Evolutionary conservation across 306 rosid genomes (phyloP).

Genomic region (Trifolium fragiferum): DNA sequence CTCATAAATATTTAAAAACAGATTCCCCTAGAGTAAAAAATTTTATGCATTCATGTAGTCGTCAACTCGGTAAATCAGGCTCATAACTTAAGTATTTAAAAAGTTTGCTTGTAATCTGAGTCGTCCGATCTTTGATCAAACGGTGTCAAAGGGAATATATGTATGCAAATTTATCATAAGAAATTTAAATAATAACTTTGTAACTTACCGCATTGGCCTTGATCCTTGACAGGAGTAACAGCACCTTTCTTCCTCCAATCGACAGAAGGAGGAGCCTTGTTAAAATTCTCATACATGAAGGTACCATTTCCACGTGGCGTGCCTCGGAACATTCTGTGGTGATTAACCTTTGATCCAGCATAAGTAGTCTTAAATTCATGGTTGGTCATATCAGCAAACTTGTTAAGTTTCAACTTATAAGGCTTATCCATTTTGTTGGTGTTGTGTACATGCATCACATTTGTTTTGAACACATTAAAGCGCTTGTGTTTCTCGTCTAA

Average conservation of each 20-base stretch:
- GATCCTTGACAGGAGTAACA: conserved; percentile 52
- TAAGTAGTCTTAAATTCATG: conserved; percentile 53
- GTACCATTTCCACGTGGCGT: conserved; percentile 34
- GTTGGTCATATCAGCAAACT: conserved; percentile 67
- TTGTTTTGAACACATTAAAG: conserved; percentile 65
- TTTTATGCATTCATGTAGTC: not conserved
- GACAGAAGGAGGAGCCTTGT: conserved; percentile 46
- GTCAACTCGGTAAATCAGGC: not conserved
- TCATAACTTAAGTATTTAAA: not conserved
- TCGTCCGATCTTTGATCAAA: not conserved
- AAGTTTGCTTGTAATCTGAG: not conserved
- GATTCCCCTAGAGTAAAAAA: too few relatives aligned
- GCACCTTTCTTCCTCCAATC: conserved; percentile 72
- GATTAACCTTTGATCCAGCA: conserved; percentile 57
- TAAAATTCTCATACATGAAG: conserved; percentile 52
- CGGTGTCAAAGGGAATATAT: not conserved
- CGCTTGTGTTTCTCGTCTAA: conserved; percentile 53
- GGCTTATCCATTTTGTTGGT: conserved; percentile 65
- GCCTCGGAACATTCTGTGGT: conserved; percentile 57
- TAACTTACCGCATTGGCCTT: conserved; percentile 59
- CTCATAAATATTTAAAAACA: too few relatives aligned
- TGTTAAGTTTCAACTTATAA: conserved; percentile 61
- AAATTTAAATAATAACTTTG: not conserved
- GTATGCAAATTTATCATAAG: not conserved
- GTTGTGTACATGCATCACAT: conserved; percentile 56